Percentiles rank a stretch among this genome's conserved stretches.
Conservation (phyloP, 2,329 filamentous ascomycete genomes). For the Penicillium sp. region DNA sequence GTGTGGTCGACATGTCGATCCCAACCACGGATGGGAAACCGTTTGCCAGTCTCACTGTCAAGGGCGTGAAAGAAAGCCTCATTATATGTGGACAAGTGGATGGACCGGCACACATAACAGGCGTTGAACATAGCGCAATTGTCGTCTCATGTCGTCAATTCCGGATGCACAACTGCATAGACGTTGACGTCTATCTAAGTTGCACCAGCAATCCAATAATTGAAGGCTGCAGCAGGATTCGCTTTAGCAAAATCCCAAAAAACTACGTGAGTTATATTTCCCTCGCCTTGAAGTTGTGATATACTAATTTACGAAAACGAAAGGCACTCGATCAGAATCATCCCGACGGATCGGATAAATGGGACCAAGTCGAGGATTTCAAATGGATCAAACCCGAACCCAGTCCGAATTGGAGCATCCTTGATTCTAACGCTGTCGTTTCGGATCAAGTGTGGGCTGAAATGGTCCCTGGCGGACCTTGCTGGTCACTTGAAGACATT, state of each 20-base stretch:
- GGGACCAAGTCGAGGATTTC: conserved; percentile 93
- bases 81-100: conserved; percentile 73
- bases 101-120: conserved; percentile 80
- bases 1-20: conserved; percentile 76
- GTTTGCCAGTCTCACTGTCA: conserved; percentile 68
- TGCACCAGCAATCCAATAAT: conserved; percentile 86
- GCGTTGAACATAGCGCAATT: conserved; percentile 66
- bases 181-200: conserved; percentile 79
- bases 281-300: neutral
- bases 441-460: conserved; percentile 64
- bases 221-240: conserved; percentile 74
- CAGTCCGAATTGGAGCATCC: conserved; percentile 80
- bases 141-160: conserved; percentile 82
- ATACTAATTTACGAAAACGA: neutral
- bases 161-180: conserved; percentile 79
- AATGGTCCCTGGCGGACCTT: conserved; percentile 61
- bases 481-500: conserved; percentile 62
- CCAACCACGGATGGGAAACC: conserved; percentile 56
- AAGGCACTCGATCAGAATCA: conserved; percentile 30
- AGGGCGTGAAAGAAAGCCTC: conserved; percentile 65
- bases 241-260: conserved; percentile 72
- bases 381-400: conserved; percentile 87
- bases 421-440: conserved; percentile 60
- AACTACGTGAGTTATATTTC: conserved; percentile 59
- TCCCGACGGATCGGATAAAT: conserved; percentile 58